phyloP scores from a whole-genome alignment of 1,139 yeast species.

The Scheffersomyces insectosa region DNA sequence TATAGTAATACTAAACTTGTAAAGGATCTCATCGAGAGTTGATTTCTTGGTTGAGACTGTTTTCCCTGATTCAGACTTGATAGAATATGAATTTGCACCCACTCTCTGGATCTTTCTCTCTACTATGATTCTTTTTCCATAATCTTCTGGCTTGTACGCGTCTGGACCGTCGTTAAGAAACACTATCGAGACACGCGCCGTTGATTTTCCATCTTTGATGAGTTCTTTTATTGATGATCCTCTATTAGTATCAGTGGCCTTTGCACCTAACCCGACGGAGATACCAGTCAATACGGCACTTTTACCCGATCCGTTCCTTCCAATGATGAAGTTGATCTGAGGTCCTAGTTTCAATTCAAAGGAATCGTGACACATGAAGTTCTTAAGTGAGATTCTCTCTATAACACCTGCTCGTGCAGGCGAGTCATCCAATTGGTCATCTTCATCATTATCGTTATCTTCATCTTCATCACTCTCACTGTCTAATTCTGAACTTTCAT shows the following conservation, averaged over 20 bases:
- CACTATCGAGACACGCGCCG: conserved; percentile 61
- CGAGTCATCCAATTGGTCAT: conserved; percentile 14
- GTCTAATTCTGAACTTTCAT: conserved; percentile 3
- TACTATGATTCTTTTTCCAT: conserved; percentile 67
- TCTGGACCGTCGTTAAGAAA: conserved; percentile 65
- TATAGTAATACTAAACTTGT: conserved; percentile 72
- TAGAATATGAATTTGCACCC: conserved; percentile 49
- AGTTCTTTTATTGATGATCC: conserved; percentile 70
- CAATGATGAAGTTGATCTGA: conserved; percentile 84
- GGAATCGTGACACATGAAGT: conserved; percentile 84
- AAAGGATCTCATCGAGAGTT: conserved; percentile 67
- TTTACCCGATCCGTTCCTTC: conserved; percentile 95
- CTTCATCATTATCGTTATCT: conserved; percentile 13
- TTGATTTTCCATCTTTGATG: conserved; percentile 74
- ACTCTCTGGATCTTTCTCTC: conserved; percentile 67
- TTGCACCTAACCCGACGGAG: conserved; percentile 90
- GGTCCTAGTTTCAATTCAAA: conserved; percentile 80
- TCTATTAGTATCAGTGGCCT: conserved; percentile 86
- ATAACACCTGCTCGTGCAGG: conserved; percentile 58
- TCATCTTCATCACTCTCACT: conserved; percentile 6
- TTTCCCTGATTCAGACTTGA: conserved; percentile 54
- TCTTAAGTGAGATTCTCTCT: conserved; percentile 55
- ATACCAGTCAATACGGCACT: conserved; percentile 91
- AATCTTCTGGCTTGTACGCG: conserved; percentile 63
- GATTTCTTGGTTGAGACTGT: conserved; percentile 60